Evolutionary conservation across 1,139 yeast species (phyloP).

Genomic region (Spathaspora sp.): DNA sequence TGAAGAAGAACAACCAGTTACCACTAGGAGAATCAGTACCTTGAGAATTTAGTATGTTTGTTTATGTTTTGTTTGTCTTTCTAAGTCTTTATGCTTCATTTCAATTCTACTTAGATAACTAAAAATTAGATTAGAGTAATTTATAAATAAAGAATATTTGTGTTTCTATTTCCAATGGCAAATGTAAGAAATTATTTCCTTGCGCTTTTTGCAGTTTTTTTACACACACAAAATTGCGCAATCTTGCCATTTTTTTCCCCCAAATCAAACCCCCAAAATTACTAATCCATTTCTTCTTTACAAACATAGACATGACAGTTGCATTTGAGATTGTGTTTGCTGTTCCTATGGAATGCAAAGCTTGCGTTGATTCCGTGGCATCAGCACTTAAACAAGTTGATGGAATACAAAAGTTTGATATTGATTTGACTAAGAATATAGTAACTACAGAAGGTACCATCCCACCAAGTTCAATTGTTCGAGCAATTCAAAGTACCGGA

Average conservation of each 20-base stretch:
- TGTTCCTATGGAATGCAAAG: constrained; percentile 73
- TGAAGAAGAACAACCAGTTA: constrained; percentile 4
- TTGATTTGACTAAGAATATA: constrained; percentile 54
- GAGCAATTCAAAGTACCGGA: constrained; percentile 68
- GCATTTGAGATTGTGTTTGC: constrained; percentile 64
- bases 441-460: constrained; percentile 64
- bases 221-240: neutral
- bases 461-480: constrained; percentile 70
- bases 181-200: neutral
- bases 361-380: constrained; percentile 64
- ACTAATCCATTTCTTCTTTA: constrained; percentile 3
- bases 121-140: constrained; percentile 1
- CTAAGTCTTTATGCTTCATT: neutral
- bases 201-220: neutral
- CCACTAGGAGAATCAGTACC: constrained; percentile 36
- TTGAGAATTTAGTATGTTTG: constrained; percentile 27
- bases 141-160: neutral
- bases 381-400: constrained; percentile 47
- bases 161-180: neutral
- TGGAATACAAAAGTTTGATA: constrained; percentile 48
- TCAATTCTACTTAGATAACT: constrained; percentile 1
- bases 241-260: neutral
- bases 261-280: neutral
- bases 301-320: constrained; percentile 7
- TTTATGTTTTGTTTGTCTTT: neutral